A percentile compares a stretch with the other conserved stretches of the same genome.
Conservation (phyloP, 768 basidiomycete species). For the Lactarius indigo region DNA sequence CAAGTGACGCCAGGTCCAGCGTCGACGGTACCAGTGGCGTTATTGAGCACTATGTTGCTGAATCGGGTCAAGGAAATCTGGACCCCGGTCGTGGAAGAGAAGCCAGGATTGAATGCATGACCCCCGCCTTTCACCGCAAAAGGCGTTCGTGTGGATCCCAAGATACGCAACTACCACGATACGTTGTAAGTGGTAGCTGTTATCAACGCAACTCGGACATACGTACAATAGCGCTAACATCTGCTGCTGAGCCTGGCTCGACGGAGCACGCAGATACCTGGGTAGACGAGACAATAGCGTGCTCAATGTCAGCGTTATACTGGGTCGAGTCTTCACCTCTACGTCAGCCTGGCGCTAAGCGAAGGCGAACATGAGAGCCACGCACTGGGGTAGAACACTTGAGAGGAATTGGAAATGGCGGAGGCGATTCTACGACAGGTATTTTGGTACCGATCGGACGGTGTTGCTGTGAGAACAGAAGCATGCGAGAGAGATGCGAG, state of each 20-base stretch:
- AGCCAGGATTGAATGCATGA: slow-evolving; percentile 26
- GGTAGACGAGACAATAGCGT: background rate
- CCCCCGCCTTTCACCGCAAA: slow-evolving; percentile 21
- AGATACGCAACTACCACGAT: slow-evolving; percentile 6
- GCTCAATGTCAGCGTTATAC: background rate
- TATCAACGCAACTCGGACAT: background rate
- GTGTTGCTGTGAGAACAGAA: background rate
- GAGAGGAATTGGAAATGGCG: background rate
- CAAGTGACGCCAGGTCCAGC: slow-evolving; percentile 29
- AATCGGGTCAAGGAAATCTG: slow-evolving; percentile 30
- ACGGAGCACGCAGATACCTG: slow-evolving; percentile 18
- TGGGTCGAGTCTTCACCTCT: background rate
- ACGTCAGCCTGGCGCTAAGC: background rate
- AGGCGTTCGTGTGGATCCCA: slow-evolving; percentile 1
- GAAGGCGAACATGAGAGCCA: background rate
- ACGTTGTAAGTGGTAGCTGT: background rate
- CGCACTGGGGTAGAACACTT: slow-evolving; percentile 1
- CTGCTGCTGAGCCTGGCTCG: slow-evolving; percentile 23
- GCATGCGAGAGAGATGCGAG: background rate
- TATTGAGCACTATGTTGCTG: slow-evolving; percentile 6
- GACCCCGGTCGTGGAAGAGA: slow-evolving; percentile 30
- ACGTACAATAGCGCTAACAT: slow-evolving; percentile 23
- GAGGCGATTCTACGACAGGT: background rate
- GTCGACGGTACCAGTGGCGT: slow-evolving; percentile 8
- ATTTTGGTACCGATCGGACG: background rate